Base-by-base conservation (phyloP, 371 early-diverging fungal species). In the Syncephalis plumigaleata region DNA sequence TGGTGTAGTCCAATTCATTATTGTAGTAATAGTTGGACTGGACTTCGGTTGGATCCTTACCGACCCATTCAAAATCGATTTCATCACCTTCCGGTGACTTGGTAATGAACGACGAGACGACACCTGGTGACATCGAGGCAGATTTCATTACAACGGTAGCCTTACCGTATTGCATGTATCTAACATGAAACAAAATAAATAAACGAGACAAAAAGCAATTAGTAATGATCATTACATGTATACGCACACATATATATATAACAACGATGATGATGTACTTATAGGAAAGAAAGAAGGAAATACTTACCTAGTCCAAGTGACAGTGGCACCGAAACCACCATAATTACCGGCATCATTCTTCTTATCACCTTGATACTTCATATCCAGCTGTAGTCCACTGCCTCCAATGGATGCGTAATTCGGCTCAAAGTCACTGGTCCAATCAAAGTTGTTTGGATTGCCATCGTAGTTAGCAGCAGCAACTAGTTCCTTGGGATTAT, bases 11-110 rank as follows among this genome's bases (percentile, higher is more conserved):
- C 20, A 71, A 65, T 26, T 59, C 50, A 40, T 71, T 73, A 52
- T 67, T 56, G 58, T 65, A 77, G 59, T 75, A 84, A 57, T 65
- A 77, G 68, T 81, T 81, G 53, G 78, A 61, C 55, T 81, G 73
- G 16, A 70, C 74, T 22, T 63, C 64, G 36, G 50, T 53, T 9
- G 57, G 58, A 46, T 68, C 54, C 16, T 53, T 54, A 16, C 81
- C 80, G 24, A 77, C 71, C 65, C 71, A 76, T 59, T 84, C 83
- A 55, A 67, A 82, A 55, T 82, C 85, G 37, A 82, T 74, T 54
- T 82, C 83, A 50, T 82, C 85, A 9, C 71, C 72, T 43, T 61
- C 46, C 39, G 49, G 38, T 44, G 54, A 48, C 47, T 65, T 59
- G 48, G 67, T 55, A 48, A 81, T 79, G 55, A 84, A 75, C n/a